Evolutionary conservation across 805 yeast species (phyloP).

Genomic region (Kodamaea hsintzibuensis): DNA sequence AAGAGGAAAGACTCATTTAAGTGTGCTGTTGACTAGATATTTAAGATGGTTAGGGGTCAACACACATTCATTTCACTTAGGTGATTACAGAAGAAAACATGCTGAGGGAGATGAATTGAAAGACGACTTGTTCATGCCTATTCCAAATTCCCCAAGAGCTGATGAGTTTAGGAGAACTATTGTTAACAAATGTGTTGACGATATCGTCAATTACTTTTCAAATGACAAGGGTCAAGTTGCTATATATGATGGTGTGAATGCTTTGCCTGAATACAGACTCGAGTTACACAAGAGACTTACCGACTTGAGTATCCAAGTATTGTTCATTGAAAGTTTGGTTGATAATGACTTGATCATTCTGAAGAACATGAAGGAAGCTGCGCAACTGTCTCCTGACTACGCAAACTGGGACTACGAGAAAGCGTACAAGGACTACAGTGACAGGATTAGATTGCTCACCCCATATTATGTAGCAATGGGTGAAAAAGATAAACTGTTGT

Average conservation of each 20-base stretch:
- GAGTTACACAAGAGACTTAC: constrained; percentile 56
- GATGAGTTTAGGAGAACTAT: constrained; percentile 56
- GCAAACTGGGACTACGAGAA: constrained; percentile 67
- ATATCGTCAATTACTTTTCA: constrained; percentile 68
- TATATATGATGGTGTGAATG: constrained; percentile 94
- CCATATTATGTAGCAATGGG: constrained; percentile 74
- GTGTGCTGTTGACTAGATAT: constrained; percentile 89
- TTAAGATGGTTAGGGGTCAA: constrained; percentile 95
- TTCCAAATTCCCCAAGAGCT: constrained; percentile 48
- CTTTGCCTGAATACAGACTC: constrained; percentile 65
- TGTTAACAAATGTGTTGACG: constrained; percentile 63
- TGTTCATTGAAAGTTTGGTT: constrained; percentile 86
- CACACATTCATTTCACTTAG: constrained; percentile 87
- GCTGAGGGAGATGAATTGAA: constrained; percentile 54
- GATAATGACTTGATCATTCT: constrained; percentile 69
- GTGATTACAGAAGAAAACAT: constrained; percentile 76
- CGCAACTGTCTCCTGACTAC: constrained; percentile 87
- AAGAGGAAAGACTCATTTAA: constrained; percentile 89
- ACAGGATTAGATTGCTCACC: constrained; percentile 66
- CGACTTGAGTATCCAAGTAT: constrained; percentile 63
- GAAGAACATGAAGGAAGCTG: constrained; percentile 76
- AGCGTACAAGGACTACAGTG: constrained; percentile 77
- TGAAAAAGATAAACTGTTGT: constrained; percentile 50
- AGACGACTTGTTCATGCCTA: constrained; percentile 67
- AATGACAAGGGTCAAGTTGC: constrained; percentile 90